A percentile compares a stretch with the other conserved stretches of the same genome.
phyloP scores from a whole-genome alignment of 2,329 filamentous ascomycete species.

The Hymenoscyphus salicellus region DNA sequence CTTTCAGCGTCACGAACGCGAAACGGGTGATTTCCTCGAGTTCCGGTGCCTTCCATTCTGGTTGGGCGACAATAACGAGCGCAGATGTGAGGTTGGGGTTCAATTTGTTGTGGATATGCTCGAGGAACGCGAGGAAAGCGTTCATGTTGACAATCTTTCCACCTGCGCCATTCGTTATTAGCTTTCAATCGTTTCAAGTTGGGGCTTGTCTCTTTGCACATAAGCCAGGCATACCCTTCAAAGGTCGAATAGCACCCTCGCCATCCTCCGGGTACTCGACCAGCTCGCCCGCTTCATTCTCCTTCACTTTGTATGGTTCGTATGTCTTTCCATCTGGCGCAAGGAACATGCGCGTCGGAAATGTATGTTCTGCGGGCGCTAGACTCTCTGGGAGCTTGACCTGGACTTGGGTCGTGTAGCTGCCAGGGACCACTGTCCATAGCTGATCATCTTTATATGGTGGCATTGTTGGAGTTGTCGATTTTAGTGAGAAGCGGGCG shows the following conservation, averaged over 20 bases:
- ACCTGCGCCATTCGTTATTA: slow-evolving; percentile 41
- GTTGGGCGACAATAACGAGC: slow-evolving; percentile 84
- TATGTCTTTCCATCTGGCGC: slow-evolving; percentile 73
- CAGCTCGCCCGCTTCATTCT: slow-evolving; percentile 58
- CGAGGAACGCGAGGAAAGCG: slow-evolving; percentile 88
- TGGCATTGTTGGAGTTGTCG: slow-evolving; percentile 27
- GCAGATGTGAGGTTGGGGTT: slow-evolving; percentile 93
- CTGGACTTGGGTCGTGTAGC: slow-evolving; percentile 36
- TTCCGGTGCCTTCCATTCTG: slow-evolving; percentile 85
- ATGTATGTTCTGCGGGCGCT: slow-evolving; percentile 80
- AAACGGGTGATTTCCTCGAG: slow-evolving; percentile 87
- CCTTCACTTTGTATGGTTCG: slow-evolving; percentile 78
- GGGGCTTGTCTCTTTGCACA: neutral
- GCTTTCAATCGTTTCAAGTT: slow-evolving; percentile 8
- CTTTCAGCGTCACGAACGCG: slow-evolving; percentile 96
- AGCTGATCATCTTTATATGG: slow-evolving; percentile 36
- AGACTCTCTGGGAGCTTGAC: slow-evolving; percentile 45
- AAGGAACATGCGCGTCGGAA: slow-evolving; percentile 91
- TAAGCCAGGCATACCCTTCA: slow-evolving; percentile 50
- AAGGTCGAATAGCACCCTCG: slow-evolving; percentile 86
- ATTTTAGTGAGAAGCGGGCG: neutral
- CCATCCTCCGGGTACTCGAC: slow-evolving; percentile 86
- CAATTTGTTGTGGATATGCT: slow-evolving; percentile 84
- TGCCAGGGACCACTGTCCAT: slow-evolving; percentile 46
- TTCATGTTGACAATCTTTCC: slow-evolving; percentile 87